Evolutionary conservation across 106 monocot genomes (phyloP).

Genomic region (Narthecium ossifragum): DNA sequence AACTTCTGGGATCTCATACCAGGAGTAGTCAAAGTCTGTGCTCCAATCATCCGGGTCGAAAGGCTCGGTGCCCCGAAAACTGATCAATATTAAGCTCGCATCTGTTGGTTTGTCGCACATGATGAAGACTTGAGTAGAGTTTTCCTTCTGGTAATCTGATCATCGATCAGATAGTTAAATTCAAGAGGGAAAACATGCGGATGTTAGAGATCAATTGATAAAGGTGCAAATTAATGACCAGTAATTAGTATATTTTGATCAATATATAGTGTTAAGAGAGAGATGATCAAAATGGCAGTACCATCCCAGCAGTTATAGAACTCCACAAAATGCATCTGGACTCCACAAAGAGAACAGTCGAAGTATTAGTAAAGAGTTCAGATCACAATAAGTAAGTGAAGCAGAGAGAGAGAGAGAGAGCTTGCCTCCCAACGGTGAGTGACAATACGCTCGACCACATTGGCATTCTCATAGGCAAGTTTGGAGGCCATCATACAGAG

Average conservation of each 20-base stretch:
- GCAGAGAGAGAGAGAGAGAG: constrained; percentile 7
- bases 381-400: background rate
- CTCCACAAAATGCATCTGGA: constrained; percentile 67
- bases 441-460: constrained; percentile 27
- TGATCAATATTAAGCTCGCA: constrained; percentile 30
- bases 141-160: constrained; percentile 38
- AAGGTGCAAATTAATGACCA: background rate
- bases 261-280: background rate
- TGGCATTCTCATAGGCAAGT: constrained; percentile 56
- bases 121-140: constrained; percentile 53
- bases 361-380: background rate
- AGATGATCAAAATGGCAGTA: background rate
- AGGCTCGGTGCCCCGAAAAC: constrained; percentile 51
- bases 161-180: no score
- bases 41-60: constrained; percentile 46
- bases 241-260: background rate
- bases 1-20: constrained; percentile 39
- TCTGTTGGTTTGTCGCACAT: constrained; percentile 33
- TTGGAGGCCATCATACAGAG: constrained; percentile 61
- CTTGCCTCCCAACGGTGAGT: constrained; percentile 40
- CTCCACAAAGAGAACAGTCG: background rate
- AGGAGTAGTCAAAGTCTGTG: constrained; percentile 53
- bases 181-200: no score
- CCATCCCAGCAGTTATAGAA: constrained; percentile 71
- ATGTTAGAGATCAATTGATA: background rate